Percentiles rank a stretch among this genome's conserved stretches.
These are phyloP conservation scores for Hypoxylon rubiginosum DNA, from an alignment of 2,329 filamentous ascomycete species.

Conservation along the genomic window DNA sequence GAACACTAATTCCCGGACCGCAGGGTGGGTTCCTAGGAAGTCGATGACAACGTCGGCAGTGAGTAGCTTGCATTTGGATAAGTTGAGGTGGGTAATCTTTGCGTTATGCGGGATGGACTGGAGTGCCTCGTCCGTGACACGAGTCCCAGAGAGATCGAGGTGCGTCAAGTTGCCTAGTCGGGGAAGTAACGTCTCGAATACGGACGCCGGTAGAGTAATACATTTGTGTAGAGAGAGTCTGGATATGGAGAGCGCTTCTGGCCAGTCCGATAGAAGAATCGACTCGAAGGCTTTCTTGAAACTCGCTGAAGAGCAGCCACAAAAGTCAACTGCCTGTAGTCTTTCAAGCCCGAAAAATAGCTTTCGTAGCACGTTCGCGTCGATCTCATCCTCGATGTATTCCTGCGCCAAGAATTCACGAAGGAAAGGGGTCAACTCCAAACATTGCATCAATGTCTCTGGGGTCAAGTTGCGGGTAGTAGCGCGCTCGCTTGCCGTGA, in stretches of 20 bases:
- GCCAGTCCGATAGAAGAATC: slow-evolving; percentile 66
- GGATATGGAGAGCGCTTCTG: slow-evolving; percentile 69
- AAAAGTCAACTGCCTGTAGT: slow-evolving; percentile 80
- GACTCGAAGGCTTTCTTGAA: slow-evolving; percentile 77
- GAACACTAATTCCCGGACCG: slow-evolving; percentile 75
- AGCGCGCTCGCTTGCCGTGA: slow-evolving; percentile 79
- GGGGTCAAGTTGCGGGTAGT: slow-evolving; percentile 82
- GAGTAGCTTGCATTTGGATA: slow-evolving; percentile 80
- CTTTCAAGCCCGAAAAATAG: slow-evolving; percentile 75
- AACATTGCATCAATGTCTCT: slow-evolving; percentile 77
- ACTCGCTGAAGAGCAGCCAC: slow-evolving; percentile 76
- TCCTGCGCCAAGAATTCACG: slow-evolving; percentile 86
- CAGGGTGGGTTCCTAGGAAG: slow-evolving; percentile 79
- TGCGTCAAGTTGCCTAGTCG: slow-evolving; percentile 78
- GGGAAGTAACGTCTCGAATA: slow-evolving; percentile 79
- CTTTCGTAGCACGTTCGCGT: slow-evolving; percentile 76
- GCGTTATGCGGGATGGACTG: slow-evolving; percentile 79
- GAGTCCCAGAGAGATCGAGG: slow-evolving; percentile 83
- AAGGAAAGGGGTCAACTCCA: slow-evolving; percentile 78
- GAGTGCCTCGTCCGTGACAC: slow-evolving; percentile 79
- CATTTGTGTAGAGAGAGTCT: slow-evolving; percentile 85
- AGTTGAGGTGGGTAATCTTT: slow-evolving; percentile 80
- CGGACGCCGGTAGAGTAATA: slow-evolving; percentile 73
- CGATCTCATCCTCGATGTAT: slow-evolving; percentile 82
- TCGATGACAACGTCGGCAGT: slow-evolving; percentile 75